Evolutionary conservation across 202 grass and related monocot species (phyloP), one percentile per base, ranked within the genome.

Genomic region (Schoenoplectus triqueter): DNA sequence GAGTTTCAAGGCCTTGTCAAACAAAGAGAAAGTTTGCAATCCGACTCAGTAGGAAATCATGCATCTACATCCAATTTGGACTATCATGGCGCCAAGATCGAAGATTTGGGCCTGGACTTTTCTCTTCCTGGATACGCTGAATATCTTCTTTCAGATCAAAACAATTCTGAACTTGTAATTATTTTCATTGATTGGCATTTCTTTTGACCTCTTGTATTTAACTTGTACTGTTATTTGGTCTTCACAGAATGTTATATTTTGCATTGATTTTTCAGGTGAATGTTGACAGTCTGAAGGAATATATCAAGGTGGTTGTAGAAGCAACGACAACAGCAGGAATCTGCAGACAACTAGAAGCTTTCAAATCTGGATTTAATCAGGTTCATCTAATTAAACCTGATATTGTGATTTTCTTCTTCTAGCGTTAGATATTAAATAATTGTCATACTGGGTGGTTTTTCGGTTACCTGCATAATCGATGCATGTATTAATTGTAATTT

Each of bases 351-450:
- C 21, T 99, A 80, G 92, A 94, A 31, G 87, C 93, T 80, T 99
- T 99, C 69, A 91, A 92, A 62, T 96, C 86, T 60, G 96, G 96
- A 90, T 96, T 99, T 86, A 92, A 90, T 87, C 88, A 99, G 96
- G 96, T 99, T n/a, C 73, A 80, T 81, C 76, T 73, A 20, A 50
- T 73, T 15, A 41, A 65, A 76, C 78, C 42, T 65, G 55, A 84
- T 40, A 22, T 73, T 82, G 72, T 81, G 64, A 15, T 64, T 44
- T 86, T 20, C 87, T 39, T 64, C 71, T 83, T 55, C 42, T 14
- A 73, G 11, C 72, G 49, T 10, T 39, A 20, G 17, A 31, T 68
- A 50, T 64, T 57, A 55, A 73, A 50, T 17, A 87, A 70, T 68
- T 56, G 50, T 2, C 56, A 13, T 69, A 84, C 0, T 61, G 42